Evolutionary conservation across 805 yeast species (phyloP).

Genomic region (Saccharomycopsis olivae): DNA sequence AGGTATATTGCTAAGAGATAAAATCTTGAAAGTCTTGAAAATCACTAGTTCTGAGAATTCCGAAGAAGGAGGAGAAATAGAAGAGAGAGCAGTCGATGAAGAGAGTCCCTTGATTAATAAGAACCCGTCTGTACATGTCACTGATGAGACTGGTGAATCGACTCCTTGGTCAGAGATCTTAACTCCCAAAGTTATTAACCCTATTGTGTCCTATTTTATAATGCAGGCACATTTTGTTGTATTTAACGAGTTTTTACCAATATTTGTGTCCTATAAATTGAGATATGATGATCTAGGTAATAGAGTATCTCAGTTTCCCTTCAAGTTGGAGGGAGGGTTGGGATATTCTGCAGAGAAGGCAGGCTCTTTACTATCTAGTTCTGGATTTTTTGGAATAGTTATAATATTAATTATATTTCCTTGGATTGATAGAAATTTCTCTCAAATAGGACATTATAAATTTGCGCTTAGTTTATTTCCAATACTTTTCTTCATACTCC

Average conservation of each 20-base stretch:
- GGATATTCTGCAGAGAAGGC: conserved; percentile 30
- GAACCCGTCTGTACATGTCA: conserved; percentile 2
- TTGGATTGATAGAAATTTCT: conserved; percentile 30
- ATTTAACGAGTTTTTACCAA: conserved; percentile 45
- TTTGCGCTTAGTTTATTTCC: conserved; percentile 28
- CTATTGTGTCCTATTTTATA: conserved; percentile 26
- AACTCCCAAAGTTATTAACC: conserved; percentile 28
- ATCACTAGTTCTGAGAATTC: conserved; percentile 14
- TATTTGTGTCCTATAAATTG: conserved; percentile 34
- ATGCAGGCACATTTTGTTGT: conserved; percentile 34
- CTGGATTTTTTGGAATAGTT: conserved; percentile 35
- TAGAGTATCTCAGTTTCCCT: conserved; percentile 30
- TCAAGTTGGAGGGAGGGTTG: conserved; percentile 35
- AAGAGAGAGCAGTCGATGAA: neutral
- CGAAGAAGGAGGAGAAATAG: neutral
- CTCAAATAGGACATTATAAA: conserved; percentile 29
- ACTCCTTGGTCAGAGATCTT: conserved; percentile 24
- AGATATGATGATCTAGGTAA: conserved; percentile 21
- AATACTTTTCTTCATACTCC: conserved; percentile 29
- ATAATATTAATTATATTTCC: conserved; percentile 36
- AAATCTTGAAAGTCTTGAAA: conserved; percentile 22
- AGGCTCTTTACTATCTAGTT: conserved; percentile 33
- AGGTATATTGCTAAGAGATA: conserved; percentile 38
- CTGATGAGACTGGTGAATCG: conserved; percentile 13
- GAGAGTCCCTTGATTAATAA: neutral